Evolutionary conservation across 1,284 basidiomycete species (phyloP).

Genomic region (Melampsora americana): DNA sequence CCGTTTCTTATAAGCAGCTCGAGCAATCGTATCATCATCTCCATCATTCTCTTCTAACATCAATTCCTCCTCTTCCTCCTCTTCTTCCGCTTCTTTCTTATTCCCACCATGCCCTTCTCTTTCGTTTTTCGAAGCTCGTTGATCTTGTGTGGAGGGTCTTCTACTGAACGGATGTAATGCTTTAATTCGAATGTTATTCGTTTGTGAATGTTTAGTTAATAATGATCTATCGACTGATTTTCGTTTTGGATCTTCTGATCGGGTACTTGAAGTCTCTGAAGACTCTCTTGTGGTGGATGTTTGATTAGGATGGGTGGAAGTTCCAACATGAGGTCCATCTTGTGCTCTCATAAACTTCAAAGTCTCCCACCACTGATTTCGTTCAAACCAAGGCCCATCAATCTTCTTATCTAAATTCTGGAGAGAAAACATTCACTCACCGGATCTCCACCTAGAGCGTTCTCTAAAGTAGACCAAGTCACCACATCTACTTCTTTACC

Average conservation of each 20-base stretch:
- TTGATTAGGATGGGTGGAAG: background rate
- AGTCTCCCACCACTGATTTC: slow-evolving; percentile 44
- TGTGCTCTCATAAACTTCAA: slow-evolving; percentile 42
- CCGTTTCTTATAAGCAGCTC: slow-evolving; percentile 26
- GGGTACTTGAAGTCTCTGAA: background rate
- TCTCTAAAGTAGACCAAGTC: slow-evolving; percentile 26
- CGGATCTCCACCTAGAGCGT: slow-evolving; percentile 27
- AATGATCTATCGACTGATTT: slow-evolving; percentile 14
- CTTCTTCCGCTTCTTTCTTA: no score
- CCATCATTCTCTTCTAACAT: slow-evolving; percentile 40
- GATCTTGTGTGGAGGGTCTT: no score
- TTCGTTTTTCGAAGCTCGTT: background rate
- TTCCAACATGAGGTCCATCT: slow-evolving; percentile 8
- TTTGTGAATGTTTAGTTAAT: slow-evolving; percentile 33
- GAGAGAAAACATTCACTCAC: slow-evolving; percentile 4
- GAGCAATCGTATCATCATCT: slow-evolving; percentile 38
- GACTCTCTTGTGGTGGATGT: background rate
- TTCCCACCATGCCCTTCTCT: background rate
- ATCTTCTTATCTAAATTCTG: background rate
- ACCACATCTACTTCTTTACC: slow-evolving; percentile 24
- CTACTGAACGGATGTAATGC: slow-evolving; percentile 39
- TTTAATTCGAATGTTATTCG: slow-evolving; percentile 41
- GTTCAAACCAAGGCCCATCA: no score
- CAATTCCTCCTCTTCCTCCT: slow-evolving; percentile 38
- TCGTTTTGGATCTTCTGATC: background rate